A percentile compares a stretch with the other conserved stretches of the same genome.
Evolutionary conservation across 805 yeast species (phyloP).

Genomic region (Sugiyamaella mastotermitis): DNA sequence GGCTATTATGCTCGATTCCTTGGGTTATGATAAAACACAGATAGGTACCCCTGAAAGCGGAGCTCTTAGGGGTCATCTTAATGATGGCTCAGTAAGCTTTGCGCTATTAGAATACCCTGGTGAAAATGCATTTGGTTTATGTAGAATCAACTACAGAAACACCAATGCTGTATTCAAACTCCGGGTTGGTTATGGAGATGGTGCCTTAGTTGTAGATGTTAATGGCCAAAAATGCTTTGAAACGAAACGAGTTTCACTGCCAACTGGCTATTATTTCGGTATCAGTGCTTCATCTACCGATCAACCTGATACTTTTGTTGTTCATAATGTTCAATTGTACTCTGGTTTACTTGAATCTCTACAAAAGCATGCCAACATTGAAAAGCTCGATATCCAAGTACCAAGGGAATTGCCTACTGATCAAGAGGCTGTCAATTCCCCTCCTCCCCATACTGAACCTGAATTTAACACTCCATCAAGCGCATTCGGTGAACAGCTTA

Average conservation of each 20-base stretch:
- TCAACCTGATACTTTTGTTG: constrained; percentile 18
- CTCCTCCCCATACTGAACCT: neutral
- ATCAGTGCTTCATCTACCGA: constrained; percentile 27
- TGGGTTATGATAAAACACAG: constrained; percentile 19
- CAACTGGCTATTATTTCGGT: constrained; percentile 29
- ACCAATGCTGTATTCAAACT: constrained; percentile 28
- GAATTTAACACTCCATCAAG: neutral
- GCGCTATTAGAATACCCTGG: constrained; percentile 20
- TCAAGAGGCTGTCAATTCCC: neutral
- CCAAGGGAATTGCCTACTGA: neutral
- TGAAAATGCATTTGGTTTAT: constrained; percentile 31
- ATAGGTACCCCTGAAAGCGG: constrained; percentile 16
- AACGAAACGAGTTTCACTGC: constrained; percentile 29
- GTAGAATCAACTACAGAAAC: constrained; percentile 32
- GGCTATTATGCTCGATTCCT: constrained; percentile 34
- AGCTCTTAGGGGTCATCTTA: constrained; percentile 34
- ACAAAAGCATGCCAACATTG: neutral
- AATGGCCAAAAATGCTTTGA: constrained; percentile 34
- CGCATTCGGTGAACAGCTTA: neutral
- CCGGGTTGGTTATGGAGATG: constrained; percentile 28
- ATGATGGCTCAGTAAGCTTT: constrained; percentile 31
- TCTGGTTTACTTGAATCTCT: constrained; percentile 3
- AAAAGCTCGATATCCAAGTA: neutral
- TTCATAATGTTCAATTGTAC: constrained; percentile 16
- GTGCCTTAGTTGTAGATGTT: constrained; percentile 30